Evolutionary conservation across 2,329 filamentous ascomycete genomes (phyloP).

Genomic region (Phoma sp.): DNA sequence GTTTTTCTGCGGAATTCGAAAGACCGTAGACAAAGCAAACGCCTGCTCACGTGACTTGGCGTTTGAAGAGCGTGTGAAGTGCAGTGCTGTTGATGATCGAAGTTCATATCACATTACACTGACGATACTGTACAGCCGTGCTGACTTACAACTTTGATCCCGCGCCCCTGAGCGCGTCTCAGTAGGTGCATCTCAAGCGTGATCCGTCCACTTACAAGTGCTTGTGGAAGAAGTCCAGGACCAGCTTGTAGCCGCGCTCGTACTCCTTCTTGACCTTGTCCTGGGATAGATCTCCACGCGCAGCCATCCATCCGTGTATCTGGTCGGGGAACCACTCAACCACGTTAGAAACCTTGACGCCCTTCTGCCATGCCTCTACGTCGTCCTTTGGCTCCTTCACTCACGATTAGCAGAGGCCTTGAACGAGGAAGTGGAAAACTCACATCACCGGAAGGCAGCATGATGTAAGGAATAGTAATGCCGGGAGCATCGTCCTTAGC

Average conservation of each 20-base stretch:
- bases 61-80: neutral
- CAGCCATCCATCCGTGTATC: conserved; percentile 56
- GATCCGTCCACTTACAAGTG: conserved; percentile 55
- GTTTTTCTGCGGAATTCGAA: neutral
- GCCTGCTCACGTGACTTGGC: conserved; percentile 13
- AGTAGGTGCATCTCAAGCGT: conserved; percentile 13
- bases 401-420: neutral
- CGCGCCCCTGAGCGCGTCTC: conserved; percentile 25
- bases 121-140: neutral
- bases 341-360: conserved; percentile 55
- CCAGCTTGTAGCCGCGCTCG: conserved; percentile 57
- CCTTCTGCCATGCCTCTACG: conserved; percentile 58
- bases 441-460: conserved; percentile 63
- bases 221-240: conserved; percentile 62
- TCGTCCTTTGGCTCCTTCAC: conserved; percentile 58
- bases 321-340: conserved; percentile 60
- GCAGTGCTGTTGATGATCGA: neutral
- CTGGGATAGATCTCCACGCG: conserved; percentile 56
- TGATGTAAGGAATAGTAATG: conserved; percentile 63
- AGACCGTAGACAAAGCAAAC: neutral
- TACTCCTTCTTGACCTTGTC: conserved; percentile 59
- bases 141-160: conserved; percentile 26
- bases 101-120: neutral
- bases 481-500: conserved; percentile 64
- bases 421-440: neutral